phyloP scores from a whole-genome alignment of 2,329 filamentous ascomycete species.

The Ophiostoma piceae region DNA sequence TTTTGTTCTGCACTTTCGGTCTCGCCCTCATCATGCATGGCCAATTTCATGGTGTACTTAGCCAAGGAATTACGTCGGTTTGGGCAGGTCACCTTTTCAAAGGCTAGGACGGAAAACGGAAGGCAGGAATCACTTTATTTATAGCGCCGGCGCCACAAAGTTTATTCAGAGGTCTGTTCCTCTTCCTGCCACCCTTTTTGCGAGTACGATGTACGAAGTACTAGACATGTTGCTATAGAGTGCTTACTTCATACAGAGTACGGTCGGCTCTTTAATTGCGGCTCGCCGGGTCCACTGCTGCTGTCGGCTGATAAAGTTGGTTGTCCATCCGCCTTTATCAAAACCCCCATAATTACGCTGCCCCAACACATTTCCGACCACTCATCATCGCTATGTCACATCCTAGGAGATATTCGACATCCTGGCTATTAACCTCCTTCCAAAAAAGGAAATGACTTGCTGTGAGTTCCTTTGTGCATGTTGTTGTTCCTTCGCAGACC shows the following conservation, averaged over 20 bases:
- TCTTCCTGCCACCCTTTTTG: not conserved
- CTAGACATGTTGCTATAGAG: not conserved
- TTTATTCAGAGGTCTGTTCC: not conserved
- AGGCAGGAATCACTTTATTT: not conserved
- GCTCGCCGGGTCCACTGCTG: not conserved
- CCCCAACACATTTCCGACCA: not conserved
- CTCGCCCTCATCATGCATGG: not conserved
- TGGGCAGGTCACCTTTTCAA: not conserved
- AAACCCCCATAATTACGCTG: not conserved
- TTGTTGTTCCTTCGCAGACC: no score
- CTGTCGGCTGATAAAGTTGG: not conserved
- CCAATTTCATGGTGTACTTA: not conserved
- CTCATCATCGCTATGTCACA: not conserved
- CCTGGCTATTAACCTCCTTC: constrained; percentile 16
- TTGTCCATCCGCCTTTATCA: not conserved
- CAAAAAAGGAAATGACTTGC: constrained; percentile 22
- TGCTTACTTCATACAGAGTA: not conserved
- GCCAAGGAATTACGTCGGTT: constrained; percentile 1
- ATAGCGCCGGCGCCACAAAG: not conserved
- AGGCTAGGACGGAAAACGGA: not conserved
- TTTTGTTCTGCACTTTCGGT: not conserved
- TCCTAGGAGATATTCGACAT: not conserved
- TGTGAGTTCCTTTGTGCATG: not conserved
- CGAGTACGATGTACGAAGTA: not conserved
- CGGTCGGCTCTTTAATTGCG: no score